These are phyloP conservation scores for Vararia minispora DNA, from an alignment of 768 basidiomycete genomes.

Conservation along the genomic window DNA sequence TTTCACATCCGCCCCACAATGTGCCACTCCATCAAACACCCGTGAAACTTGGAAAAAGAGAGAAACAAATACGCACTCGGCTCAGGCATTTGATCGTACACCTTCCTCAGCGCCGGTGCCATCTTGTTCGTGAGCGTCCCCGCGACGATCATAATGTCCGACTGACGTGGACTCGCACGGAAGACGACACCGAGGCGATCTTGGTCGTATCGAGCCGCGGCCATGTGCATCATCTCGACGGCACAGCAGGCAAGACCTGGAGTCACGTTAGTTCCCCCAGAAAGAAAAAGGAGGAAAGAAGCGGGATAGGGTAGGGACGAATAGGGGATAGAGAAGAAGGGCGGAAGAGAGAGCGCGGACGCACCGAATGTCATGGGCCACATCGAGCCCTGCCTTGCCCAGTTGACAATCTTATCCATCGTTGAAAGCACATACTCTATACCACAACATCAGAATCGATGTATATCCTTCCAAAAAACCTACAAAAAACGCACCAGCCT, in stretches of 20 bases:
- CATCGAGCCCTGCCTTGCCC: constrained; percentile 96
- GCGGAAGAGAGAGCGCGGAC: constrained; percentile 5
- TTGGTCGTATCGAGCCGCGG: constrained; percentile 96
- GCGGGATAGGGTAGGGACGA: background rate
- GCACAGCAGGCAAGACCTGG: constrained; percentile 95
- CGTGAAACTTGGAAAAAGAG: background rate
- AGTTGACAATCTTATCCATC: constrained; percentile 92
- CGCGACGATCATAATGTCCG: constrained; percentile 98
- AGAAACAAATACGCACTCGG: constrained; percentile 46
- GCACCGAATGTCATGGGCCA: constrained; percentile 98
- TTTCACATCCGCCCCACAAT: constrained; percentile 1
- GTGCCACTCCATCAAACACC: too few relatives aligned
- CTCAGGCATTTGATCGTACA: constrained; percentile 98
- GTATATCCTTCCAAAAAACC: background rate
- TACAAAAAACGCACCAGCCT: constrained; percentile 49
- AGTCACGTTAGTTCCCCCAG: background rate
- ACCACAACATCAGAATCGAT: background rate
- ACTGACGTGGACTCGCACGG: constrained; percentile 97
- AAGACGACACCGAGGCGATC: constrained; percentile 96
- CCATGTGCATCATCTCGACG: constrained; percentile 99
- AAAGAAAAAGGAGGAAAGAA: constrained; percentile 9
- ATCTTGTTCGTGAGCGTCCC: constrained; percentile 99
- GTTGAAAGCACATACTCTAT: constrained; percentile 94
- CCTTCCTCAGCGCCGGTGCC: constrained; percentile 95
- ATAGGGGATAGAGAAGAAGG: background rate